Percentiles rank a stretch among this genome's conserved stretches.
Conservation (phyloP, 371 early-diverging fungal species). For the Mucor velutinosus region DNA sequence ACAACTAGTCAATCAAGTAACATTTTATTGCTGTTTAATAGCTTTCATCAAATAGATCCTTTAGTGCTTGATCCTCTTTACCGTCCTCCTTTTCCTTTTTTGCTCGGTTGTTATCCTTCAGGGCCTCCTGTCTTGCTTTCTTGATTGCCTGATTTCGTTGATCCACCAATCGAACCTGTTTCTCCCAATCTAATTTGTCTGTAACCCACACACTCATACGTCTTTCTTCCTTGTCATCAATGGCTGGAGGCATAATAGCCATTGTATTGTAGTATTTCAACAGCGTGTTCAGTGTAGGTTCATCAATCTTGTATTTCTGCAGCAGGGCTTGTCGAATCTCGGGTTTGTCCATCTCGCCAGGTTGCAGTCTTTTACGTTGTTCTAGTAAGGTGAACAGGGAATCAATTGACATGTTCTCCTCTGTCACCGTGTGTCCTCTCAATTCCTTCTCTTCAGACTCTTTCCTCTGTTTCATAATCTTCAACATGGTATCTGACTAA, state of each 20-base stretch:
- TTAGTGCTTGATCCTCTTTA: constrained; percentile 25
- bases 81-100: background rate
- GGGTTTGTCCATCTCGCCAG: constrained; percentile 30
- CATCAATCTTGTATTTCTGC: constrained; percentile 31
- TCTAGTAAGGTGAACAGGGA: constrained; percentile 37
- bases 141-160: constrained; percentile 21
- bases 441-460: constrained; percentile 29
- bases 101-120: constrained; percentile 22
- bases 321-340: constrained; percentile 21
- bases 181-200: constrained; percentile 35
- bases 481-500: constrained; percentile 48
- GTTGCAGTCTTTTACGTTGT: constrained; percentile 37
- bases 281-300: constrained; percentile 27
- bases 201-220: constrained; percentile 41
- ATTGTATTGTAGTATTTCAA: constrained; percentile 43
- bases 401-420: constrained; percentile 31
- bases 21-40: constrained; percentile 6
- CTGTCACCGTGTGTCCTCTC: constrained; percentile 5
- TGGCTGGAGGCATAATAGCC: constrained; percentile 40
- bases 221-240: constrained; percentile 39
- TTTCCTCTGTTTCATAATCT: constrained; percentile 39
- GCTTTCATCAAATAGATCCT: constrained; percentile 33
- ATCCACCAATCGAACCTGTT: constrained; percentile 20
- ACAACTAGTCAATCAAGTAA: too few species aligned
- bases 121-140: constrained; percentile 25